Evolutionary conservation across 1,284 basidiomycete genomes (phyloP).

Genomic region (Somion occarium): DNA sequence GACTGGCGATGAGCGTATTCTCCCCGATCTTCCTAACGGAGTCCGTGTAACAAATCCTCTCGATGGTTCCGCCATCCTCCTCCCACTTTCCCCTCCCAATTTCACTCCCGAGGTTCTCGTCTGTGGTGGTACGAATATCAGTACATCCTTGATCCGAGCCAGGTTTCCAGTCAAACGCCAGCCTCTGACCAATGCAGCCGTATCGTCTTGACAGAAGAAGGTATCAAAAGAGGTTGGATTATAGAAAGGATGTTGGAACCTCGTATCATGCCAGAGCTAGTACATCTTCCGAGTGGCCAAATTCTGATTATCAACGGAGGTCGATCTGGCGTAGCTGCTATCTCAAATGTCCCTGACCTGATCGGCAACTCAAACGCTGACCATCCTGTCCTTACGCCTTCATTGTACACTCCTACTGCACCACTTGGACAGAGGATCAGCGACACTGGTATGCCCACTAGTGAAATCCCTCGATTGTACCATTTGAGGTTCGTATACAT

Average conservation of each 20-base stretch:
- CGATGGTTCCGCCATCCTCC: constrained; percentile 41
- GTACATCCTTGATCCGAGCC: constrained; percentile 23
- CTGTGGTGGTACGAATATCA: constrained; percentile 37
- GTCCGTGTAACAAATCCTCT: constrained; percentile 40
- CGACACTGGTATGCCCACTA: constrained; percentile 39
- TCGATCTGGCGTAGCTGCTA: constrained; percentile 41
- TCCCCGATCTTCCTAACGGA: constrained; percentile 41
- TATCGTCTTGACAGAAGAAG: constrained; percentile 32
- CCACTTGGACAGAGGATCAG: constrained; percentile 43
- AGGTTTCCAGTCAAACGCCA: constrained; percentile 30
- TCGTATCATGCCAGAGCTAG: constrained; percentile 44
- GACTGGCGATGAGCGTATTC: constrained; percentile 30
- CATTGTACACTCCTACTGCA: constrained; percentile 46
- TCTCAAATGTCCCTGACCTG: constrained; percentile 23
- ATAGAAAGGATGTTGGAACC: constrained; percentile 24
- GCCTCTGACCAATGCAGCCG: constrained; percentile 38
- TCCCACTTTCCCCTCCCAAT: constrained; percentile 42
- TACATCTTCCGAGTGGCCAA: constrained; percentile 50
- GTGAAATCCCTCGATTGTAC: constrained; percentile 40
- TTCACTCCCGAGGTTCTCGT: constrained; percentile 45
- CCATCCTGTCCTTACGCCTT: constrained; percentile 38
- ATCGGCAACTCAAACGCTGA: constrained; percentile 43
- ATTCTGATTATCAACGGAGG: constrained; percentile 46
- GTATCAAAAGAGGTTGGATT: constrained; percentile 31
- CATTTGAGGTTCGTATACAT: constrained; percentile 40